phyloP scores from a whole-genome alignment of 257 asterid species.

The Gentiana straminea region DNA sequence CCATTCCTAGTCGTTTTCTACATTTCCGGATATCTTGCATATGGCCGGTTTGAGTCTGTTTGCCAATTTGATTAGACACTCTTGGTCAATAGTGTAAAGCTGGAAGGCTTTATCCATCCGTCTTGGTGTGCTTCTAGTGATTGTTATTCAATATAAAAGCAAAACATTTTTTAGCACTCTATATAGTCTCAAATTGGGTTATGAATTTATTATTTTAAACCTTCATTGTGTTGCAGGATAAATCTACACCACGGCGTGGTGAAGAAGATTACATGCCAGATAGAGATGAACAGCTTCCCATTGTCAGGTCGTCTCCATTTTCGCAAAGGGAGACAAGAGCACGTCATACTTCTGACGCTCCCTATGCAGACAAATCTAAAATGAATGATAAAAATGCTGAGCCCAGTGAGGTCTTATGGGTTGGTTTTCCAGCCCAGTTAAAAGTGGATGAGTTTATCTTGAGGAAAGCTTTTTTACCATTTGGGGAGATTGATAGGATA shows the following conservation, averaged over 20 bases:
- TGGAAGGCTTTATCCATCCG: not conserved
- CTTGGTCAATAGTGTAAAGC: too few relatives aligned
- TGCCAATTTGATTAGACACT: too few relatives aligned
- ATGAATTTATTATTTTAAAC: too few relatives aligned
- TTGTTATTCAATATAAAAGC: not conserved
- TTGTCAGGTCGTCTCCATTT: conserved; percentile 46
- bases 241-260: conserved; percentile 37
- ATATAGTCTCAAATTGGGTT: not conserved
- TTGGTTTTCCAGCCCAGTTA: conserved; percentile 85
- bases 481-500: conserved; percentile 82
- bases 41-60: too few relatives aligned
- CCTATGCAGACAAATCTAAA: conserved; percentile 44
- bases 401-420: conserved; percentile 89
- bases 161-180: not conserved
- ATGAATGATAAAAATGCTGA: conserved; percentile 48
- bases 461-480: conserved; percentile 76
- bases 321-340: conserved; percentile 50
- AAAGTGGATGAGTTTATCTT: conserved; percentile 73
- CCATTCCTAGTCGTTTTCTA: too few relatives aligned
- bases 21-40: too few relatives aligned
- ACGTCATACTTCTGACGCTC: conserved; percentile 45
- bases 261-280: conserved; percentile 45
- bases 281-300: conserved; percentile 39
- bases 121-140: not conserved
- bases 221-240: conserved; percentile 51